These are phyloP conservation scores for Tricholoma flavovirens DNA, from an alignment of 768 basidiomycete species.

Conservation along the genomic window DNA sequence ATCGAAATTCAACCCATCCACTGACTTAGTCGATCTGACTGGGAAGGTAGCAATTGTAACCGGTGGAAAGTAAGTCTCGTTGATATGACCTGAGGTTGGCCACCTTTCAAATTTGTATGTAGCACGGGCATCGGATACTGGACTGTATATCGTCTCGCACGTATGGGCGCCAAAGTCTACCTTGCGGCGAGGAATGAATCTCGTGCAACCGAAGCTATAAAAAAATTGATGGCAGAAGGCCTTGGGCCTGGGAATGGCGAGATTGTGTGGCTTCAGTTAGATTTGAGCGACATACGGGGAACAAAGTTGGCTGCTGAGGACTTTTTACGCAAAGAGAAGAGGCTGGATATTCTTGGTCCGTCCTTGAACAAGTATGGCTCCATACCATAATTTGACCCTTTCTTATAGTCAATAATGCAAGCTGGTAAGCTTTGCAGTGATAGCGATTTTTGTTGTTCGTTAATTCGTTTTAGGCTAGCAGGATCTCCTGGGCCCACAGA, in stretches of 20 bases:
- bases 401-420: conserved; percentile 51
- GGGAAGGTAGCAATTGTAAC: conserved; percentile 54
- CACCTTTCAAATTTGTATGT: neutral
- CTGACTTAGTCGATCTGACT: conserved; percentile 37
- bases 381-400: neutral
- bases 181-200: conserved; percentile 45
- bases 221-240: conserved; percentile 37
- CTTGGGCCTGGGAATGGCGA: conserved; percentile 39
- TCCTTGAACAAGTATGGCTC: conserved; percentile 1
- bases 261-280: conserved; percentile 45
- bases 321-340: conserved; percentile 42
- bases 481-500: conserved; percentile 10
- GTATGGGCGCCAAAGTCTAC: conserved; percentile 42
- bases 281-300: conserved; percentile 42
- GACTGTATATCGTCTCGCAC: conserved; percentile 46
- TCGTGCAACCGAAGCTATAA: conserved; percentile 44
- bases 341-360: conserved; percentile 52
- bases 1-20: conserved; percentile 6
- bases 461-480: neutral
- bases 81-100: too few species aligned
- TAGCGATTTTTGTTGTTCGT: neutral
- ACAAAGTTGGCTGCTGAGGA: conserved; percentile 45
- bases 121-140: conserved; percentile 36
- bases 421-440: conserved; percentile 28
- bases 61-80: conserved; percentile 44